Percentiles rank a stretch among this genome's conserved stretches.
Conservation (phyloP, 2,329 filamentous ascomycete species). For the Microcyclospora tardicrescens region DNA sequence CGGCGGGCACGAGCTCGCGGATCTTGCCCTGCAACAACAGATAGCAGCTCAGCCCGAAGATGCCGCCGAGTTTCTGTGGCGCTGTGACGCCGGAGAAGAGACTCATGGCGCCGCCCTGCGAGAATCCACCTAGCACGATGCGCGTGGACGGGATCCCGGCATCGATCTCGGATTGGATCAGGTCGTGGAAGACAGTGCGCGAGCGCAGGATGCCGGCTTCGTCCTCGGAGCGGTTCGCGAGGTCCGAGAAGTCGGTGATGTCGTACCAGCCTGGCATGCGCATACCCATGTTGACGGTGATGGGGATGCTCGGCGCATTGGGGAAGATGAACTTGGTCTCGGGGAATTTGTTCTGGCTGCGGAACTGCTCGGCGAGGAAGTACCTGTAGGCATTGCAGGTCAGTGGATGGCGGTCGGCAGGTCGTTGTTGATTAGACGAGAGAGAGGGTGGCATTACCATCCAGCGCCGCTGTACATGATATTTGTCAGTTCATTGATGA, state of each 20-base stretch:
- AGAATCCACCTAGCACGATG: conserved; percentile 77
- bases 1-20: conserved; percentile 41
- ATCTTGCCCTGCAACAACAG: conserved; percentile 57
- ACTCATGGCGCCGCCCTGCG: conserved; percentile 77
- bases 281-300: conserved; percentile 53
- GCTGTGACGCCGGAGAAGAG: conserved; percentile 67
- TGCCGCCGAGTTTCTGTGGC: conserved; percentile 65
- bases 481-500: background rate
- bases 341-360: conserved; percentile 63
- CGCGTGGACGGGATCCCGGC: conserved; percentile 69
- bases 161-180: conserved; percentile 70
- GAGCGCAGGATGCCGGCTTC: conserved; percentile 61
- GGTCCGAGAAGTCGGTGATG: conserved; percentile 41
- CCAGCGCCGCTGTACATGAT: conserved; percentile 44
- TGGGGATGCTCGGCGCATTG: conserved; percentile 52
- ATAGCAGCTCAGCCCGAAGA: conserved; percentile 76
- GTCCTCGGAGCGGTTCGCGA: conserved; percentile 43
- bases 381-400: conserved; percentile 38
- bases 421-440: background rate
- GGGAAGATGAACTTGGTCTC: conserved; percentile 92
- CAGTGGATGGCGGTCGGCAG: background rate
- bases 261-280: conserved; percentile 83
- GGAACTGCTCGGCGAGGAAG: conserved; percentile 75
- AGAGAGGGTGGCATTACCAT: conserved; percentile 40
- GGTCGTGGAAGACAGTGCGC: conserved; percentile 59